Base-by-base conservation (phyloP, 2,329 filamentous ascomycete genomes). In the Penicillium sp. region DNA sequence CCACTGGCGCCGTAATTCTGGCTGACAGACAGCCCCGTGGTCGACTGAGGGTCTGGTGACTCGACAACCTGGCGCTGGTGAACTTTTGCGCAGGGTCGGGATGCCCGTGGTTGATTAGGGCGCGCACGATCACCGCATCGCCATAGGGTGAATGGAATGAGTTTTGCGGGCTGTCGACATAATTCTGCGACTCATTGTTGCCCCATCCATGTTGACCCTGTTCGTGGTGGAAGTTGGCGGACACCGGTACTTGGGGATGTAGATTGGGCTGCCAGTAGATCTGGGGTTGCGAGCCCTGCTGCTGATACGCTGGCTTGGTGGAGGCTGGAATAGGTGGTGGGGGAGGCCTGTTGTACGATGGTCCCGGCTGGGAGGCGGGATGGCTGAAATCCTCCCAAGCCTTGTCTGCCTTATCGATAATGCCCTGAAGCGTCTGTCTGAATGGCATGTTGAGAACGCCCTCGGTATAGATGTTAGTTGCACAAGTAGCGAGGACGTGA, bases 141-240 rank as follows among this genome's bases (percentile, higher is more conserved):
- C 57, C 58, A 18, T 59, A 50, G 44, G 4, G 13, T 43, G 57
- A 58, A 54, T 60, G 58, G 52, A 61, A 59, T 44, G 57, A 58
- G 48, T 61, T 61, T 47, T 61, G 53, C 10, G 49, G 57, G 37
- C 46, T 58, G 49, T 59, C 55, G 47, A 48, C 31, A 38, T 61
- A 61, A 47, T 61, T 59, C 50, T 61, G 58, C 25, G 57, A 18
- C 47, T 61, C 58, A 28, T 61, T 51, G 50, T 61, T 61, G 44
- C 58, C 58, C 58, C 58, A 60, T 39, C 58, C 58, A 49, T 60
- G 50, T 46, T 60, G 58, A 32, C 58, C 58, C 27, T 59, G 58
- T 48, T 60, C 49, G 25, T 60, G 58, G 13, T 51, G 1, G n/a
- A 60, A 60, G 20, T 60, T 60, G 46, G 49, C 3, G 15, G 56